These are phyloP conservation scores for Nothophoma quercina DNA, from an alignment of 2,329 filamentous ascomycete genomes.

Conservation along the genomic window DNA sequence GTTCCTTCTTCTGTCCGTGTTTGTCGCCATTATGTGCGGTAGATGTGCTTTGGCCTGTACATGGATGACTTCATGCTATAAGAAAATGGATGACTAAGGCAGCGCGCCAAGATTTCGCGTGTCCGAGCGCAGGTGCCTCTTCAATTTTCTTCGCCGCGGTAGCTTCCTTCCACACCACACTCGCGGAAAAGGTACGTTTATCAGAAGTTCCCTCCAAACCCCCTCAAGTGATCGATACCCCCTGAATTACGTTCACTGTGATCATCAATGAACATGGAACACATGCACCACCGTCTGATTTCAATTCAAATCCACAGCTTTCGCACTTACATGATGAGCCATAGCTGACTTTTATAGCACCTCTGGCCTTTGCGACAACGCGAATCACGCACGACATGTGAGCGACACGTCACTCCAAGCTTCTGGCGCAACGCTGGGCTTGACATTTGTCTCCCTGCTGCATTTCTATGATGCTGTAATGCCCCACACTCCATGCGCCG, in stretches of 20 bases:
- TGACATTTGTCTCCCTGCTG: not conserved
- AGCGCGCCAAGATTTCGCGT: conserved; percentile 41
- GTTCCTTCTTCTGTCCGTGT: conserved; percentile 79
- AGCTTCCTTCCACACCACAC: conserved; percentile 31
- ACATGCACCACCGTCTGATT: conserved; percentile 69
- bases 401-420: not conserved
- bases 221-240: conserved; percentile 61
- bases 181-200: conserved; percentile 36
- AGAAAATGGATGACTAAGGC: conserved; percentile 37
- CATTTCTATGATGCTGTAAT: not conserved
- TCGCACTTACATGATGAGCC: conserved; percentile 1
- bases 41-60: conserved; percentile 7
- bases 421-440: not conserved
- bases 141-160: conserved; percentile 37
- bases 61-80: conserved; percentile 21
- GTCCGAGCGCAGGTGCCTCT: conserved; percentile 22
- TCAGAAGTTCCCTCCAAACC: not conserved
- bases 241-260: conserved; percentile 62
- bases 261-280: conserved; percentile 64
- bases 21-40: conserved; percentile 32
- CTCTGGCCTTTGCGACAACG: not conserved
- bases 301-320: conserved; percentile 18
- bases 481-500: not conserved
- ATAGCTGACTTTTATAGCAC: conserved; percentile 28
- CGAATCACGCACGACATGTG: not conserved